phyloP scores from a whole-genome alignment of 495 filamentous ascomycete species.

The Clohesyomyces aquaticus region DNA sequence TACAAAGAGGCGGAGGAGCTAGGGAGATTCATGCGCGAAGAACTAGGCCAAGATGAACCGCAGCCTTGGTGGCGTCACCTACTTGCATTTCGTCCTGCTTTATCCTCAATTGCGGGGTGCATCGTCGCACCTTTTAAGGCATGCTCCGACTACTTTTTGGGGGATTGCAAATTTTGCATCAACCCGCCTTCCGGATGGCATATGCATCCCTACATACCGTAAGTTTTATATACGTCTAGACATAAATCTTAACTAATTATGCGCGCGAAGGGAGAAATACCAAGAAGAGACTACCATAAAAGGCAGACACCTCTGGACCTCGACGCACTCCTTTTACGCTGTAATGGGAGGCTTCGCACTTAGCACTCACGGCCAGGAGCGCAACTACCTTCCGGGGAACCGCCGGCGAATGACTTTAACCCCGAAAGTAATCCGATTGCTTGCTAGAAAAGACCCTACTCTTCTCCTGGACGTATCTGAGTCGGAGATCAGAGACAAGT shows the following conservation, averaged over 20 bases:
- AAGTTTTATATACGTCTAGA: neutral
- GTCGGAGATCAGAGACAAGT: conserved; percentile 5
- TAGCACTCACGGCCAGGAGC: neutral
- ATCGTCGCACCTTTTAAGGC: too few relatives aligned
- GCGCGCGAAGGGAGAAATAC: neutral
- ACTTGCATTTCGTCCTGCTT: neutral
- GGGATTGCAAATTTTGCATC: too few relatives aligned
- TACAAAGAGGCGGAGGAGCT: neutral
- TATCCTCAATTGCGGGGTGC: neutral
- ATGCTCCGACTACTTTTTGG: too few relatives aligned
- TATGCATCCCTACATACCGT: too few relatives aligned
- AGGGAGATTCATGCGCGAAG: neutral
- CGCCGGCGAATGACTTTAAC: neutral
- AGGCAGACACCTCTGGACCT: conserved; percentile 3
- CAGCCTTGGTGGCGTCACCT: neutral
- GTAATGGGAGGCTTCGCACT: conserved; percentile 14
- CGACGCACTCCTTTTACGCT: neutral
- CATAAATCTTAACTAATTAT: neutral
- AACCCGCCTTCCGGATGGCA: too few relatives aligned
- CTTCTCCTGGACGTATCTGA: conserved; percentile 9
- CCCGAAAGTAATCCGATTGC: neutral
- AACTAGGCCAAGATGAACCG: neutral
- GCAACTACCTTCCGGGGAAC: conserved; percentile 7
- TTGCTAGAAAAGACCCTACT: neutral
- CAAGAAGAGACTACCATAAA: neutral